Evolutionary conservation across 441 rosid species (phyloP).

Genomic region (Gossypium laxum): DNA sequence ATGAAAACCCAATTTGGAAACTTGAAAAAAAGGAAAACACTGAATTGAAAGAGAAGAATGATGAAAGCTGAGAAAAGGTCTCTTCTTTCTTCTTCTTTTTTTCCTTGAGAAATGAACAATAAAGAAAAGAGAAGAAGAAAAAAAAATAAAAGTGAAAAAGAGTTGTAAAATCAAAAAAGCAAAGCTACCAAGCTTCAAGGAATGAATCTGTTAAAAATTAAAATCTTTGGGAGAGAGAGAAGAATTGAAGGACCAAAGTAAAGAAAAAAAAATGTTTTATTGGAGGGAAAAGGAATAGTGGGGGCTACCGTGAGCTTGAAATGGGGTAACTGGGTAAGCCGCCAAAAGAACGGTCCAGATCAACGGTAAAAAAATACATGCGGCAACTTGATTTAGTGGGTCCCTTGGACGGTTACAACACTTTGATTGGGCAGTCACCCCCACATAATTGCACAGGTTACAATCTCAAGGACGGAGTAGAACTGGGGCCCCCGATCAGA

Average conservation of each 20-base stretch:
- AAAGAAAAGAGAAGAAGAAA: slow-evolving; percentile 9
- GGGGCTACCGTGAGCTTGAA: slow-evolving; percentile 10
- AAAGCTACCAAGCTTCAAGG: slow-evolving; percentile 20
- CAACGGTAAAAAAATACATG: slow-evolving; percentile 19
- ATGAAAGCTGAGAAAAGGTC: slow-evolving; percentile 24
- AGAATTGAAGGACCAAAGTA: neutral
- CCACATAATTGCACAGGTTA: slow-evolving; percentile 34
- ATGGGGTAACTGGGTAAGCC: slow-evolving; percentile 16
- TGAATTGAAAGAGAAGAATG: slow-evolving; percentile 7
- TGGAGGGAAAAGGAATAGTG: neutral
- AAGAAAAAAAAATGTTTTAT: neutral
- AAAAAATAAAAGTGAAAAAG: neutral
- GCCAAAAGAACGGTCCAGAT: slow-evolving; percentile 38
- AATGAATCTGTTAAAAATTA: slow-evolving; percentile 27
- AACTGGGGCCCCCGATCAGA: slow-evolving; percentile 7
- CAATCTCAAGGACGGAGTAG: slow-evolving; percentile 28
- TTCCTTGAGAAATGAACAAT: slow-evolving; percentile 22
- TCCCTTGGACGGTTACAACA: slow-evolving; percentile 30
- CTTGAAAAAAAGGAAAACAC: neutral
- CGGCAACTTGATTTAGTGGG: slow-evolving; percentile 25
- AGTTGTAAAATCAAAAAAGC: slow-evolving; percentile 15
- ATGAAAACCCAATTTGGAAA: slow-evolving; percentile 16
- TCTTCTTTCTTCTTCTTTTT: slow-evolving; percentile 24
- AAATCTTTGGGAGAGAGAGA: slow-evolving; percentile 13
- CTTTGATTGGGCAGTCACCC: slow-evolving; percentile 48